Percentiles rank a stretch among this genome's conserved stretches.
phyloP scores from a whole-genome alignment of 495 filamentous ascomycete genomes.

The Hyphodiscus hymeniophilus region DNA sequence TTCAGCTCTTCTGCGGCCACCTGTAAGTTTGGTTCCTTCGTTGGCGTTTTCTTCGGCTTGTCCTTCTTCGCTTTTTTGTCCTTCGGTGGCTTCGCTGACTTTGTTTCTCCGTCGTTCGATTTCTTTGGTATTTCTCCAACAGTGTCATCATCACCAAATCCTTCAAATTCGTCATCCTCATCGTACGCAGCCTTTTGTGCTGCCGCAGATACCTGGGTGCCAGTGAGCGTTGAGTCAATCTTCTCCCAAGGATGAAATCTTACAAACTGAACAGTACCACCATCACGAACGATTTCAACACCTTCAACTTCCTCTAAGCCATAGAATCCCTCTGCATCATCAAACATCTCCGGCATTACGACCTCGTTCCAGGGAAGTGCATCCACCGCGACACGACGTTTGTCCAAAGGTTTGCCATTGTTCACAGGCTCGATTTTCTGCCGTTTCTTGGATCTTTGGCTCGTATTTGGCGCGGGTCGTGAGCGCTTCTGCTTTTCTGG shows the following conservation, averaged over 20 bases:
- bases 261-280: slow-evolving; percentile 46
- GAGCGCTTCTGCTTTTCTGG: slow-evolving; percentile 19
- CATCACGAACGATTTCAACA: slow-evolving; percentile 66
- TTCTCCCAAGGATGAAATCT: slow-evolving; percentile 7
- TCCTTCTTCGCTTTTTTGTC: slow-evolving; percentile 24
- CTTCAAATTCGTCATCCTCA: slow-evolving; percentile 47
- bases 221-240: no score
- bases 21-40: slow-evolving; percentile 11
- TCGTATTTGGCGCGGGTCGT: slow-evolving; percentile 5
- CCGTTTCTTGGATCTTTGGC: slow-evolving; percentile 19
- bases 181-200: slow-evolving; percentile 1
- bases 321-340: slow-evolving; percentile 91
- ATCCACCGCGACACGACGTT: slow-evolving; percentile 42
- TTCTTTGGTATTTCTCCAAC: slow-evolving; percentile 23
- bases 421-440: slow-evolving; percentile 22
- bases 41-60: slow-evolving; percentile 24
- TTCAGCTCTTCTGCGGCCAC: slow-evolving; percentile 12
- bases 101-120: slow-evolving; percentile 35
- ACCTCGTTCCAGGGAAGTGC: slow-evolving; percentile 77
- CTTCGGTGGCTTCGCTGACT: slow-evolving; percentile 25
- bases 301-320: slow-evolving; percentile 89
- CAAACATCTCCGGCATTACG: slow-evolving; percentile 72
- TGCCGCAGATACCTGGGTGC: slow-evolving; percentile 13
- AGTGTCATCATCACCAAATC: slow-evolving; percentile 39
- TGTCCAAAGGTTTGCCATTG: slow-evolving; percentile 13